Evolutionary conservation across 441 rosid species (phyloP).

Genomic region (Populus trichocarpa): DNA sequence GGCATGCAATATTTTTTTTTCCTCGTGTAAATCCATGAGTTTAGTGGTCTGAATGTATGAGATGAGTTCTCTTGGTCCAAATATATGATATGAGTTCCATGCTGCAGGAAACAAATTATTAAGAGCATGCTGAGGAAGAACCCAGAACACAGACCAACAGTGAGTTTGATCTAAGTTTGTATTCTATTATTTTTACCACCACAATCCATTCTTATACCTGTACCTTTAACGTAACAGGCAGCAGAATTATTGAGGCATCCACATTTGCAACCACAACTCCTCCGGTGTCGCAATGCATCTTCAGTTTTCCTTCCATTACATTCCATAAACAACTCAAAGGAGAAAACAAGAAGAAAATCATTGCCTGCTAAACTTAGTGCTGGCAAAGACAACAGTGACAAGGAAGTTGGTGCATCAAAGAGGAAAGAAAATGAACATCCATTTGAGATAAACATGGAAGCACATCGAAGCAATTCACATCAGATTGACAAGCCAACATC

Average conservation of each 20-base stretch:
- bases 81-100: not conserved
- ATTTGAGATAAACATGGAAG: conserved; percentile 31
- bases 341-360: conserved; percentile 55
- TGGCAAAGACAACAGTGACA: conserved; percentile 36
- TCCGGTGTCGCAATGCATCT: conserved; percentile 58
- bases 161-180: conserved; percentile 37
- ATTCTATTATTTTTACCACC: conserved; percentile 4
- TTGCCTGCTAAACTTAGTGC: conserved; percentile 37
- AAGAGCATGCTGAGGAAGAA: conserved; percentile 95
- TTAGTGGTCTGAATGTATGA: conserved; percentile 5
- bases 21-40: not conserved
- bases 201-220: conserved; percentile 19
- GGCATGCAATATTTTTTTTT: not conserved
- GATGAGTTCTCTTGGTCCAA: not conserved
- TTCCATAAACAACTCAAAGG: conserved; percentile 53
- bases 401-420: conserved; percentile 29
- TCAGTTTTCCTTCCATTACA: conserved; percentile 73
- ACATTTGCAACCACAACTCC: conserved; percentile 71
- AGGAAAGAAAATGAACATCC: conserved; percentile 38
- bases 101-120: conserved; percentile 79
- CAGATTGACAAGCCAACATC: conserved; percentile 40
- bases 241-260: conserved; percentile 84
- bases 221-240: conserved; percentile 47
- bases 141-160: conserved; percentile 89
- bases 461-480: conserved; percentile 33